Evolutionary conservation across 306 rosid genomes (phyloP).

Genomic region (Casuarina equisetifolia): DNA sequence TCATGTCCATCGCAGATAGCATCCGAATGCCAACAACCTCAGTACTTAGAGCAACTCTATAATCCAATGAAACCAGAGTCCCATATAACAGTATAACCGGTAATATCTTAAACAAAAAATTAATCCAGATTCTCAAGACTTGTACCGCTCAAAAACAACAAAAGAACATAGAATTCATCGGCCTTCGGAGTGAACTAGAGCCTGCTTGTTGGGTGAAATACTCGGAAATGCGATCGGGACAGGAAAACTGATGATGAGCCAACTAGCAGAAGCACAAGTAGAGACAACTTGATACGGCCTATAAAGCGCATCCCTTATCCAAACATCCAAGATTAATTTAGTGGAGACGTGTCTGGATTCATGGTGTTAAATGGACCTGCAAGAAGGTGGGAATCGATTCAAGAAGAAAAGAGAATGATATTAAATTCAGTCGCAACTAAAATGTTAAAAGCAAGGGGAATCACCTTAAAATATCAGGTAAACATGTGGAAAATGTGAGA

Average conservation of each 20-base stretch:
- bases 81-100: not conserved
- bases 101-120: slow-evolving; percentile 20
- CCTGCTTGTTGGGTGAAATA: slow-evolving; percentile 18
- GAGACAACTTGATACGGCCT: slow-evolving; percentile 20
- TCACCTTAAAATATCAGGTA: not conserved
- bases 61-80: slow-evolving; percentile 19
- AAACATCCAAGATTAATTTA: not conserved
- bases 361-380: slow-evolving; percentile 46
- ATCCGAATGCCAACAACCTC: slow-evolving; percentile 30
- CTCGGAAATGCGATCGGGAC: slow-evolving; percentile 12
- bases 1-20: slow-evolving; percentile 56
- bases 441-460: slow-evolving; percentile 20
- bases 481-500: not conserved
- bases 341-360: slow-evolving; percentile 4
- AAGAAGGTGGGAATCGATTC: not conserved
- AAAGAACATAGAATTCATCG: slow-evolving; percentile 47
- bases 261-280: slow-evolving; percentile 21
- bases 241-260: slow-evolving; percentile 12
- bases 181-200: slow-evolving; percentile 28
- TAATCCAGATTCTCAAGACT: slow-evolving; percentile 25
- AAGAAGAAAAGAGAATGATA: too few relatives aligned
- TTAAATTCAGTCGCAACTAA: not conserved
- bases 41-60: slow-evolving; percentile 22
- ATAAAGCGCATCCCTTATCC: slow-evolving; percentile 18
- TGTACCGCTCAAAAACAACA: slow-evolving; percentile 30